Evolutionary conservation across 257 asterid species (phyloP).

Genomic region (Vinca minor): DNA sequence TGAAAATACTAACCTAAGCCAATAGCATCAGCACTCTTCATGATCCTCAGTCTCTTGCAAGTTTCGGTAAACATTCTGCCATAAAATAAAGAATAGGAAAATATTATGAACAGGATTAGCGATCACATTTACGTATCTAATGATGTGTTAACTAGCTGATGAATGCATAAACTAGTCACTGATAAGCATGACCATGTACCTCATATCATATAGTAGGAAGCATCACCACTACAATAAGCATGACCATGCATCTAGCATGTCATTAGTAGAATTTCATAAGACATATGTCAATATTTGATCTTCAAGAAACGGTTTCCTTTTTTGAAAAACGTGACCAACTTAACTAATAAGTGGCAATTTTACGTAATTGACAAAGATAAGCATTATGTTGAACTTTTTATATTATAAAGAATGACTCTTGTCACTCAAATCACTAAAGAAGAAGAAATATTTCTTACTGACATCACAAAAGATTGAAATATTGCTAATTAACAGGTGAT

Average conservation of each 20-base stretch:
- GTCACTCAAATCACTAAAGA: neutral
- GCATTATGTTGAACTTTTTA: neutral
- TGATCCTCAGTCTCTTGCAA: conserved; percentile 41
- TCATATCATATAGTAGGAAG: neutral
- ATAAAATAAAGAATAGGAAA: neutral
- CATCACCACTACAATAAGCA: neutral
- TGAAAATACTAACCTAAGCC: conserved; percentile 35
- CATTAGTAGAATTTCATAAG: neutral
- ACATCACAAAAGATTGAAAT: neutral
- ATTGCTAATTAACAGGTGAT: neutral
- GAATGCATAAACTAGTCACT: neutral
- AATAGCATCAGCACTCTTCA: conserved; percentile 44
- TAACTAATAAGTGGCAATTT: neutral
- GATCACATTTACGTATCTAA: neutral
- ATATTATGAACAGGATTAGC: neutral
- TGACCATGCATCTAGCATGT: neutral
- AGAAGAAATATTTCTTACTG: neutral
- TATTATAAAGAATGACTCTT: neutral
- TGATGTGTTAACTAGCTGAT: neutral
- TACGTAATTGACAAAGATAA: neutral
- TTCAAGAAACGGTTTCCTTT: neutral
- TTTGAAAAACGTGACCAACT: neutral
- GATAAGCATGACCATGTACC: neutral
- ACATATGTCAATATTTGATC: neutral
- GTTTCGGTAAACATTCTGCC: conserved; percentile 40